phyloP scores from a whole-genome alignment of 148 eudicot genomes.

The Silene latifolia region DNA sequence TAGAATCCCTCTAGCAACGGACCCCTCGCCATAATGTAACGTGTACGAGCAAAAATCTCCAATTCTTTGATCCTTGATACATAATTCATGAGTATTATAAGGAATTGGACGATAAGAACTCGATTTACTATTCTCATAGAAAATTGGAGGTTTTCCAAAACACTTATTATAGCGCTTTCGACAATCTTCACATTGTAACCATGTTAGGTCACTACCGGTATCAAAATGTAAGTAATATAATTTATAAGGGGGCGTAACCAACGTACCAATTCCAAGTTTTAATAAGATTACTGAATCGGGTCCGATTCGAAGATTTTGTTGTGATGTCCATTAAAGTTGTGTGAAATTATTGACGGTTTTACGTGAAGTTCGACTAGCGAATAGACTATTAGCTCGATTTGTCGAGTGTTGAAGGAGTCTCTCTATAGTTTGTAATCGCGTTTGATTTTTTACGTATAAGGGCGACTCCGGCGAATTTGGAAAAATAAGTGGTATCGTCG shows the following conservation, averaged over 20 bases:
- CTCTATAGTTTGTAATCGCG: background rate
- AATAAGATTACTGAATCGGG: background rate
- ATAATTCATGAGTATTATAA: background rate
- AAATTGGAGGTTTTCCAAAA: background rate
- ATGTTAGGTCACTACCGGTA: background rate
- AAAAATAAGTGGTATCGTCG: background rate
- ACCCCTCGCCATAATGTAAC: background rate
- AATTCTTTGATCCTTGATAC: background rate
- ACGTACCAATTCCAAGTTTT: background rate
- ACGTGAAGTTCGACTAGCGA: too few species aligned
- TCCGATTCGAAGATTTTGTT: background rate
- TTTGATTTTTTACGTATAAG: background rate
- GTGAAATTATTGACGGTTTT: background rate
- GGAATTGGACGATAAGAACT: background rate
- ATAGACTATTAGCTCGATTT: background rate
- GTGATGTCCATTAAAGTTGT: background rate
- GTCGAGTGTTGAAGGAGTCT: background rate
- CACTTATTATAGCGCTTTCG: background rate
- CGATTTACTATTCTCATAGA: background rate
- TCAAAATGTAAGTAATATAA: background rate
- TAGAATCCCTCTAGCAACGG: background rate
- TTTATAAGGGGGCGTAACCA: background rate
- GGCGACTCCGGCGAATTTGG: background rate
- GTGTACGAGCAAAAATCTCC: background rate
- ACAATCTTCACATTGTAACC: conserved; percentile 4